Base-by-base conservation (phyloP, 1,284 basidiomycete genomes). In the Trametes pubescens region DNA sequence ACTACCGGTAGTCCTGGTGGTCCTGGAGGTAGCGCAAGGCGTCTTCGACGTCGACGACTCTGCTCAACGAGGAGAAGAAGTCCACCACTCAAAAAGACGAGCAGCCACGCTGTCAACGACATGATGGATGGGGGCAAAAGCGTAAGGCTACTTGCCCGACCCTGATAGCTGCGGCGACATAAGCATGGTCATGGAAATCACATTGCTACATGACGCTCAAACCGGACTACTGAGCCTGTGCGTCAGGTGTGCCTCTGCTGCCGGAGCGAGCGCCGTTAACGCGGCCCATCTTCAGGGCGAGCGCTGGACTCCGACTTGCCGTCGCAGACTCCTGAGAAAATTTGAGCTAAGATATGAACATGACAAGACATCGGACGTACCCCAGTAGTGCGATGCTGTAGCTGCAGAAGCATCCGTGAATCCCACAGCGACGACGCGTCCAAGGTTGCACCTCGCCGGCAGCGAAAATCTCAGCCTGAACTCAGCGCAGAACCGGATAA, bases 1-100 rank as follows among this genome's bases (percentile, higher is more conserved):
- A 69, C 21, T 6, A 70, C 7, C 13, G 67, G 69, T 21, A 59
- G 52, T 24, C 63, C 57, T 26, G 37, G 51, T 4, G 67, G 67
- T 22, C 67, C 69, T 5, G 64, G 67, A 21, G 65, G 67, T 16
- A 60, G 57, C 9, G 40, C 34, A 14, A 13, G 29, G 1, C 49
- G 14, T 9, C 49, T 26, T 5, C 21, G 11, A 0, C 40, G 48
- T 1, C 29, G 26, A 16, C 8, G n/a, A 16, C 34, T 51, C 16
- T 29, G 2, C 14, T 1, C 4, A 5, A 46, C n/a, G 18, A 16
- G 3, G 26, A 48, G 24, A 11, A 48, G 26, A 48, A 22, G 21
- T 16, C 47, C 47, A 6, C 14, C 24, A 7, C 26, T 34, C 49
- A 34, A 16, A 14, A 51, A 16, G 5, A 35, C 24, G 13, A 48